Percentiles rank a stretch among this genome's conserved stretches.
These are phyloP conservation scores for Babesia ovata DNA, from an alignment of 169 alveolate genomes.

Conservation along the genomic window DNA sequence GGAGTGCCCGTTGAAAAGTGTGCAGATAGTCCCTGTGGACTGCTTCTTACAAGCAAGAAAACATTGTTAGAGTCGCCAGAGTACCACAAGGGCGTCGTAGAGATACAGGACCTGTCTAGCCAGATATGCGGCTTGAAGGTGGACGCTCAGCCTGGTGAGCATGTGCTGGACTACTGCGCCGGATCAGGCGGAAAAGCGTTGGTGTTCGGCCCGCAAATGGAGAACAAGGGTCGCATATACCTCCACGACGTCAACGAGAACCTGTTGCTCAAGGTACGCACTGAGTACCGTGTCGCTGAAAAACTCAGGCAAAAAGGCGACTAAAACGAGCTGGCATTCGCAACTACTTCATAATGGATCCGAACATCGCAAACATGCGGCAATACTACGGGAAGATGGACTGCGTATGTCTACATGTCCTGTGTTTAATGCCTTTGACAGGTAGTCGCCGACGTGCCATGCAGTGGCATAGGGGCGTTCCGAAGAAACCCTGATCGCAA, in stretches of 20 bases:
- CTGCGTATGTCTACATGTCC: conserved; percentile 76
- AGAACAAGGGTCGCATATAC: conserved; percentile 87
- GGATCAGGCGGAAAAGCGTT: conserved; percentile 94
- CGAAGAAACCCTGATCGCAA: conserved; percentile 93
- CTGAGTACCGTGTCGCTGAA: conserved; percentile 8
- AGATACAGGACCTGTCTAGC: conserved; percentile 92
- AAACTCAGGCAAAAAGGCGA: conserved; percentile 85
- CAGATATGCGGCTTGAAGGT: conserved; percentile 81
- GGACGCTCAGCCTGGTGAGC: conserved; percentile 84
- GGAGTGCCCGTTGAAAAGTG: conserved; percentile 85
- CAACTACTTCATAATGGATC: conserved; percentile 82
- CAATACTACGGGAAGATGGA: conserved; percentile 84
- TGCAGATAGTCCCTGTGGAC: conserved; percentile 85
- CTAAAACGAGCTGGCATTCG: conserved; percentile 89
- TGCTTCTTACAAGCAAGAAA: conserved; percentile 75
- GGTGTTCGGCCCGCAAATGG: conserved; percentile 88
- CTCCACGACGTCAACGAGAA: conserved; percentile 87
- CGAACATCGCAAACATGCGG: conserved; percentile 66
- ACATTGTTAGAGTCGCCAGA: conserved; percentile 84
- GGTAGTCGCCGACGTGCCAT: conserved; percentile 91
- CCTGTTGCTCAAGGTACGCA: conserved; percentile 58
- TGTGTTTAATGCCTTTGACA: conserved; percentile 2
- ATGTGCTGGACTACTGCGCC: conserved; percentile 91
- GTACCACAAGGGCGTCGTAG: conserved; percentile 87
- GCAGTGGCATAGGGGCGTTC: conserved; percentile 91